These are phyloP conservation scores for Candida morakotiae DNA, from an alignment of 805 yeast species.

Conservation along the genomic window DNA sequence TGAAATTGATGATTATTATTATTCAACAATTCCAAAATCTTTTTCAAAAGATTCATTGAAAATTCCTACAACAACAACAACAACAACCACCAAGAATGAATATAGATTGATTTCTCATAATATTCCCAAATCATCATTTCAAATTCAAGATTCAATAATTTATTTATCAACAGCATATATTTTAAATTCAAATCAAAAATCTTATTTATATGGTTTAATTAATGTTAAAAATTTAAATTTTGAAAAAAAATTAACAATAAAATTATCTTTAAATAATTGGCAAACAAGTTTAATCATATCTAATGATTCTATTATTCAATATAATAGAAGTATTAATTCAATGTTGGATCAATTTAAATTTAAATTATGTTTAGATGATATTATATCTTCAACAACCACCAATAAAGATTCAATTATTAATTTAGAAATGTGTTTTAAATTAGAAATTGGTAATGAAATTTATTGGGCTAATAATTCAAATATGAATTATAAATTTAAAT, in stretches of 20 bases:
- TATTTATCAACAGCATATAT: constrained; percentile 8
- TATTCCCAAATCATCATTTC: constrained; percentile 6
- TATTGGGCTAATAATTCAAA: constrained; percentile 39
- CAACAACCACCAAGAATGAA: background rate
- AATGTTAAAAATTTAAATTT: constrained; percentile 33
- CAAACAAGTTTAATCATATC: constrained; percentile 28
- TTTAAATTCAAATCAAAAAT: constrained; percentile 8
- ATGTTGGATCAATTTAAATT: constrained; percentile 49
- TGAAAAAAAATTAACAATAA: constrained; percentile 36
- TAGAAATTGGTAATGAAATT: constrained; percentile 20
- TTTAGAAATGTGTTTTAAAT: constrained; percentile 32
- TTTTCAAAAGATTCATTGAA: background rate
- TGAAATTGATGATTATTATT: constrained; percentile 15
- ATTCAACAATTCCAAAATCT: constrained; percentile 2
- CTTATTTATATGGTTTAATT: constrained; percentile 17
- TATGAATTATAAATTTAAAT: constrained; percentile 31
- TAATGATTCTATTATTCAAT: constrained; percentile 14
- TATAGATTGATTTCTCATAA: constrained; percentile 8
- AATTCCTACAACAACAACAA: background rate
- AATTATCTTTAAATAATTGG: constrained; percentile 49
- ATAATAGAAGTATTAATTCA: constrained; percentile 8
- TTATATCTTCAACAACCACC: constrained; percentile 3
- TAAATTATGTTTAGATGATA: constrained; percentile 37
- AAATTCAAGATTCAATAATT: constrained; percentile 1
- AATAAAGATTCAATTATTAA: constrained; percentile 13